These are phyloP conservation scores for Magnolia sinica DNA, from an alignment of 164 flowering plant species.

Conservation along the genomic window DNA sequence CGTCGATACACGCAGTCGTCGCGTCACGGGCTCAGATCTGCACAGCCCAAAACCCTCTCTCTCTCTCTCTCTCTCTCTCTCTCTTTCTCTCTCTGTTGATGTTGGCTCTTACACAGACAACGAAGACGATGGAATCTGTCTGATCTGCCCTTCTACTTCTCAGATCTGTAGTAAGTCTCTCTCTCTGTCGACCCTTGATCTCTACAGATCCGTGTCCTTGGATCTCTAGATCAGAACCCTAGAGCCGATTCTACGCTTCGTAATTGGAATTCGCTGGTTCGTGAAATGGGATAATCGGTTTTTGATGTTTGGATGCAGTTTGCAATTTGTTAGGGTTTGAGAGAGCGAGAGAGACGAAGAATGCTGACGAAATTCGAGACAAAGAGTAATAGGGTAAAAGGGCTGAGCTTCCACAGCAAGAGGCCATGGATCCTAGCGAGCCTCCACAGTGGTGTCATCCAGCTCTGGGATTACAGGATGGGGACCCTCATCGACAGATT, in stretches of 20 bases:
- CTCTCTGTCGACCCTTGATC: background rate
- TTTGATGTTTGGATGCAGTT: background rate
- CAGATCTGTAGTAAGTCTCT: conserved; percentile 4
- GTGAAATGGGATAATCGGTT: background rate
- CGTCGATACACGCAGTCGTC: too few relatives aligned
- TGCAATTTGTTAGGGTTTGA: conserved; percentile 9
- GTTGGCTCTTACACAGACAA: background rate
- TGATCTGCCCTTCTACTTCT: background rate
- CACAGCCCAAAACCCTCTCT: background rate
- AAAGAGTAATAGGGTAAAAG: conserved; percentile 93
- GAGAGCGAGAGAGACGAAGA: conserved; percentile 9
- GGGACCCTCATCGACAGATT: conserved; percentile 87
- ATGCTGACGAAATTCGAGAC: conserved; percentile 98
- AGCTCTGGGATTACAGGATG: conserved; percentile 97
- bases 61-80: background rate
- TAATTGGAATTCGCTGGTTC: background rate
- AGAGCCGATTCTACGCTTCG: too few relatives aligned
- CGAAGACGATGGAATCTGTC: background rate
- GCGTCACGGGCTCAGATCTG: too few relatives aligned
- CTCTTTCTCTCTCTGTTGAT: background rate
- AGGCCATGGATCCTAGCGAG: conserved; percentile 96
- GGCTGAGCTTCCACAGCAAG: conserved; percentile 85
- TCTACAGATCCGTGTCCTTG: too few relatives aligned
- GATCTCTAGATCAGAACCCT: background rate
- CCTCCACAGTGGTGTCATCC: conserved; percentile 96